Conservation (phyloP, 495 filamentous ascomycete genomes). For the Daldinia grandis region DNA sequence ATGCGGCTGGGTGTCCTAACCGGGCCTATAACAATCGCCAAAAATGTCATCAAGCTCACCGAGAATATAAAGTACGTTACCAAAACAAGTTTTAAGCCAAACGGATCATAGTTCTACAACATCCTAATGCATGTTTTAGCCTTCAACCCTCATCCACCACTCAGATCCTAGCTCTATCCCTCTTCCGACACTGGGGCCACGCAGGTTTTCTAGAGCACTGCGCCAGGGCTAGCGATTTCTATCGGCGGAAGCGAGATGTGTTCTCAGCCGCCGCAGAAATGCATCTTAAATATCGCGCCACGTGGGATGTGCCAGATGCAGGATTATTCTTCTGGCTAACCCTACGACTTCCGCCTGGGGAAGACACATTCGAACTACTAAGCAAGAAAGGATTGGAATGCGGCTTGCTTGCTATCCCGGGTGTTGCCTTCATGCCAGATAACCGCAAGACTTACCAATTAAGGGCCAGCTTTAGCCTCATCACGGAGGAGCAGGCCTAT, state of each 20-base stretch:
- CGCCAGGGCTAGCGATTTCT: conserved; percentile 8
- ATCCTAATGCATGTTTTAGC: background rate
- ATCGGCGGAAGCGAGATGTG: conserved; percentile 3
- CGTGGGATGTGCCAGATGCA: conserved; percentile 12
- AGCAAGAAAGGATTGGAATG: conserved; percentile 12
- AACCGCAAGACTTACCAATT: conserved; percentile 6
- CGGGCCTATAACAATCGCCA: conserved; percentile 2
- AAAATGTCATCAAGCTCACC: conserved; percentile 14
- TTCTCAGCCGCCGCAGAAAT: conserved; percentile 4
- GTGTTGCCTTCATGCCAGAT: conserved; percentile 14
- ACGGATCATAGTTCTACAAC: background rate
- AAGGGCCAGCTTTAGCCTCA: conserved; percentile 10
- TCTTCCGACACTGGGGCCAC: conserved; percentile 10
- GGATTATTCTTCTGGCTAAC: conserved; percentile 18
- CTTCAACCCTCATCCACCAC: conserved; percentile 16
- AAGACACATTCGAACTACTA: conserved; percentile 9
- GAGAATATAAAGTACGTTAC: conserved; percentile 12
- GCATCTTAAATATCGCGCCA: conserved; percentile 9
- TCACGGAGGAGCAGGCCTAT: conserved; percentile 12
- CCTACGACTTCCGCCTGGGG: conserved; percentile 2
- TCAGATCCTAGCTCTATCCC: conserved; percentile 8
- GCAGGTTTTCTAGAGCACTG: conserved; percentile 13
- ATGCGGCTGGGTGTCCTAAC: conserved; percentile 13
- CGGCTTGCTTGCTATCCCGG: conserved; percentile 12
- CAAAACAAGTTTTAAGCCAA: background rate